Base-by-base conservation (phyloP, 139 green algal species). In the Chlorella sp. region DNA sequence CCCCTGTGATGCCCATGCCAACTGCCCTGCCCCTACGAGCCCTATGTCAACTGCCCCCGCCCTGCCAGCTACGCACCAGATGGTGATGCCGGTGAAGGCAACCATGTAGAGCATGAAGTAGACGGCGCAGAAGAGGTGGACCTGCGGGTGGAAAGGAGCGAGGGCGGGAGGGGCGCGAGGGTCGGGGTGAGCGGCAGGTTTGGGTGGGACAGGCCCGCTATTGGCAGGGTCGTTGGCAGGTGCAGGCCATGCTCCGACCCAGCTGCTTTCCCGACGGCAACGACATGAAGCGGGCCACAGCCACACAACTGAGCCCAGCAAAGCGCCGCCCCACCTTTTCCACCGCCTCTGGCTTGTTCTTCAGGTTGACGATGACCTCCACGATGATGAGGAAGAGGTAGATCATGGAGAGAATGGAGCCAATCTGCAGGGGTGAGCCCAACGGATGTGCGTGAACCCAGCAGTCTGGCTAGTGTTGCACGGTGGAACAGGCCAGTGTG, bases 41-140 rank as follows among this genome's bases (percentile, higher is more conserved):
- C 24, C 15, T 2, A 26, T 5, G 32, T 28, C 28, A 22, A 28
- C 32, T 36, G 71, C 71, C 24, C 37, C 48, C 5, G 48, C 7
- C 48, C 48, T 57, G 48, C 48, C 48, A 57, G 48, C 48, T 19
- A 57, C 86, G 60, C 57, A 90, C 76, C 87, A 91, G 78, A 93
- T 93, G 42, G 91, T 91, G 83, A 93, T 89, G 39, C 83, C 91
- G 15, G 91, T 93, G 84, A 93, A 93, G 61, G 89, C 88, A 22
- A 91, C 42, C 91, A 93, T 93, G 66, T 93, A 93, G 64, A 93
- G 88, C 37, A 88, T 90, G 87, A 93, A 93, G 68, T 90, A 93
- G 21, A 93, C 88, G 18, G 91, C 85, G 85, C 91, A 93, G 88
- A 93, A 93, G 28, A 90, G 71, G 76, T 93, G 91, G 22, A 90